Conservation (phyloP, 1,284 basidiomycete species). For the Coniferiporia sulphurascens region DNA sequence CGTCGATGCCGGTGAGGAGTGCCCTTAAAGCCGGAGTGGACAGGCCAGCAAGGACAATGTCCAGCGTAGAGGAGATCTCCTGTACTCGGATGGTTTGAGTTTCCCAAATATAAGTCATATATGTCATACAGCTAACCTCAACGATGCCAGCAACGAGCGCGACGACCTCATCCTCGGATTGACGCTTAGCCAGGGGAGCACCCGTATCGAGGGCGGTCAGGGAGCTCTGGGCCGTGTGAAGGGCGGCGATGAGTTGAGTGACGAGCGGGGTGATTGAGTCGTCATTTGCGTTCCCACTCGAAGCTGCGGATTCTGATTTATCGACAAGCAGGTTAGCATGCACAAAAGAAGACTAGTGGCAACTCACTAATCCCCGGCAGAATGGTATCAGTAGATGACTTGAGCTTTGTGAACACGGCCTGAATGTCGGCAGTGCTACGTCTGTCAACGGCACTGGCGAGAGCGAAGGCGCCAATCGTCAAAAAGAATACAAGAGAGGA, state of each 20-base stretch:
- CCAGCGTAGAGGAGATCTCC: constrained; percentile 1
- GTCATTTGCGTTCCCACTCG: neutral
- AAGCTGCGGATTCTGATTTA: neutral
- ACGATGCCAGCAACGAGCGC: constrained; percentile 13
- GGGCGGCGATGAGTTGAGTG: constrained; percentile 11
- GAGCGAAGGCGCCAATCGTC: constrained; percentile 5
- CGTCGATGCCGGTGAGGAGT: constrained; percentile 20
- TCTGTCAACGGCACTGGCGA: constrained; percentile 8
- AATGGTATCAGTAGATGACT: constrained; percentile 3
- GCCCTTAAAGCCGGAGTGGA: constrained; percentile 12
- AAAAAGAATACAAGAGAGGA: neutral
- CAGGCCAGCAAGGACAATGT: neutral
- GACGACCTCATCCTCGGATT: constrained; percentile 15
- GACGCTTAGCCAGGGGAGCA: constrained; percentile 7
- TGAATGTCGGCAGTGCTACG: constrained; percentile 5
- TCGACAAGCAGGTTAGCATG: neutral
- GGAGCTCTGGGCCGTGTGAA: constrained; percentile 13
- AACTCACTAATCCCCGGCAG: constrained; percentile 14
- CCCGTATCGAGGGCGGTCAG: neutral
- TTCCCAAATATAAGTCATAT: neutral
- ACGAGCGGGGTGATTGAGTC: constrained; percentile 14
- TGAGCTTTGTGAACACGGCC: constrained; percentile 10
- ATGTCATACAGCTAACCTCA: neutral
- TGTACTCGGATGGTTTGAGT: neutral
- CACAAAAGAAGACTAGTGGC: neutral